These are phyloP conservation scores for Trametopsis cervina DNA, from an alignment of 768 basidiomycete species.

Conservation along the genomic window DNA sequence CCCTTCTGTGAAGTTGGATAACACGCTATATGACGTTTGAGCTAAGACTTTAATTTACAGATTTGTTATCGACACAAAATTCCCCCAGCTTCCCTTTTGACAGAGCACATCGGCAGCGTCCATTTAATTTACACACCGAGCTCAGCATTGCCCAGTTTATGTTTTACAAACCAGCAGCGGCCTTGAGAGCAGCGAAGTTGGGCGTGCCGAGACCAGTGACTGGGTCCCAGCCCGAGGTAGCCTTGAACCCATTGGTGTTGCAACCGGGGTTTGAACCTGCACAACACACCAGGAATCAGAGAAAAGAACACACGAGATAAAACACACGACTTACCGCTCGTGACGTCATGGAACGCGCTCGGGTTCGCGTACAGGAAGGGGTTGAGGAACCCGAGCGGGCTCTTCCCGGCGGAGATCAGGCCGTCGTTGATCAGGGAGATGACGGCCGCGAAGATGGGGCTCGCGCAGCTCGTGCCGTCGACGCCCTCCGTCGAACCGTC, in stretches of 20 bases:
- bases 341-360: constrained; percentile 27
- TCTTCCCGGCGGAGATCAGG: constrained; percentile 23
- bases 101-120: too few species aligned
- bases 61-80: too few species aligned
- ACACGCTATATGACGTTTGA: too few species aligned
- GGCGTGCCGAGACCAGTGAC: constrained; percentile 31
- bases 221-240: constrained; percentile 26
- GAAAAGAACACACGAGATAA: too few species aligned
- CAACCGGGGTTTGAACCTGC: constrained; percentile 31
- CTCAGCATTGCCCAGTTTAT: too few species aligned
- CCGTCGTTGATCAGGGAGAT: constrained; percentile 45
- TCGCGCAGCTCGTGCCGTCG: constrained; percentile 56
- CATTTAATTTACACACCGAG: too few species aligned
- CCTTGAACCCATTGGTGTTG: constrained; percentile 27
- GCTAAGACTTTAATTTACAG: too few species aligned
- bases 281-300: too few species aligned
- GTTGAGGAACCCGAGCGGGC: constrained; percentile 32
- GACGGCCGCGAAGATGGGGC: constrained; percentile 57
- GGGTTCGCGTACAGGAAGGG: constrained; percentile 26
- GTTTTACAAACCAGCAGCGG: constrained; percentile 5
- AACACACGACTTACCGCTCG: constrained; percentile 14
- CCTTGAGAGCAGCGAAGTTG: constrained; percentile 30
- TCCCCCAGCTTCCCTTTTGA: too few species aligned
- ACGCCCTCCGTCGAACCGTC: constrained; percentile 29
- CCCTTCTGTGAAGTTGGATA: too few species aligned